These are phyloP conservation scores for Hanseniaspora jakobsenii DNA, from an alignment of 805 yeast species.

Conservation along the genomic window DNA sequence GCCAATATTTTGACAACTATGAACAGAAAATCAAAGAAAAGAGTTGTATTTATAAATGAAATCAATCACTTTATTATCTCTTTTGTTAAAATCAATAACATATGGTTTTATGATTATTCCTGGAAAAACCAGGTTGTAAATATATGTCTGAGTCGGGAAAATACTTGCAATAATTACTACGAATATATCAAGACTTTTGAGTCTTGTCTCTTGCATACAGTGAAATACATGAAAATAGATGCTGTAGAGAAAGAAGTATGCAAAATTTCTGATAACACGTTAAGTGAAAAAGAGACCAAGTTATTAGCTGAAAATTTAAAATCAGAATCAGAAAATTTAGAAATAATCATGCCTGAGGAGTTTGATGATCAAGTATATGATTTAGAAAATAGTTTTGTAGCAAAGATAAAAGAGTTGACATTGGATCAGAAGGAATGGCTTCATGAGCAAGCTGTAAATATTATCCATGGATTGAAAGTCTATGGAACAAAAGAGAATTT, in stretches of 20 bases:
- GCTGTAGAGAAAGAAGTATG: no score
- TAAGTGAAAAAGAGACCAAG: no score
- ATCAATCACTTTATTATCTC: background rate
- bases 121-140: background rate
- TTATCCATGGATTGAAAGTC: background rate
- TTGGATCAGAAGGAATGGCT: background rate
- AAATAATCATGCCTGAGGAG: background rate
- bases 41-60: background rate
- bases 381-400: background rate
- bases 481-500: background rate
- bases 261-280: no score
- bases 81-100: background rate
- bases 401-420: background rate
- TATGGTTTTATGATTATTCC: constrained; percentile 1
- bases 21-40: background rate
- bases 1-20: background rate
- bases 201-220: no score
- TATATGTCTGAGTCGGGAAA: background rate
- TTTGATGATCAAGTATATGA: background rate
- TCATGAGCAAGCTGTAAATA: background rate
- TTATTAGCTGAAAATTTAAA: background rate
- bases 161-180: background rate
- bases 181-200: background rate
- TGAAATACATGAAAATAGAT: no score
- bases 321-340: background rate